phyloP scores from a whole-genome alignment of 306 rosid species.

The Dalbergia cultrata region DNA sequence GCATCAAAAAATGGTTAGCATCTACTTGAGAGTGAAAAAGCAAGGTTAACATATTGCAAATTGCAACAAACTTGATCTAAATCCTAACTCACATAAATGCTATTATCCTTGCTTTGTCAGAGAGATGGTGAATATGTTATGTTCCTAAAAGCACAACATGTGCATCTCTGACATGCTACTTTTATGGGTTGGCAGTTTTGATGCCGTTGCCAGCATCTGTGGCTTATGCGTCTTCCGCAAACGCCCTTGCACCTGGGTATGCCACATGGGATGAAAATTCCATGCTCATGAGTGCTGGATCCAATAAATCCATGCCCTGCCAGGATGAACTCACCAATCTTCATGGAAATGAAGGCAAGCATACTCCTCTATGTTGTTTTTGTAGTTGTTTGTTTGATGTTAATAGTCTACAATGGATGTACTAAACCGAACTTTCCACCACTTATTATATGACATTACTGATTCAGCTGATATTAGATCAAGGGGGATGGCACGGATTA shows the following conservation, averaged over 20 bases:
- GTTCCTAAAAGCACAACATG: not conserved
- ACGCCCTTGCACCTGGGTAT: slow-evolving; percentile 56
- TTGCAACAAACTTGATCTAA: too few relatives aligned
- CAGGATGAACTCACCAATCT: slow-evolving; percentile 62
- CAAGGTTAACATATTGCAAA: too few relatives aligned
- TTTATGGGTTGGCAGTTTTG: slow-evolving; percentile 61
- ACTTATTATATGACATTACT: slow-evolving; percentile 54
- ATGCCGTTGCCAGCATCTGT: slow-evolving; percentile 72
- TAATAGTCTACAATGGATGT: slow-evolving; percentile 34
- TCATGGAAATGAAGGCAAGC: slow-evolving; percentile 71
- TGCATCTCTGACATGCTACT: slow-evolving; percentile 36
- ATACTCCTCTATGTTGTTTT: slow-evolving; percentile 5
- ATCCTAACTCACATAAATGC: too few relatives aligned
- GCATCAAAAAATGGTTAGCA: slow-evolving; percentile 76
- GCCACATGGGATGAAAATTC: slow-evolving; percentile 75
- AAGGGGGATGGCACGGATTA: slow-evolving; percentile 58
- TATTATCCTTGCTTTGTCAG: too few relatives aligned
- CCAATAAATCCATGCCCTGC: slow-evolving; percentile 47
- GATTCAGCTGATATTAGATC: slow-evolving; percentile 84
- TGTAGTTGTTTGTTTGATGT: slow-evolving; percentile 13
- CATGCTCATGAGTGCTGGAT: slow-evolving; percentile 54
- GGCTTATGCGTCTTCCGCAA: slow-evolving; percentile 67
- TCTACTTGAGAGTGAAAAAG: slow-evolving; percentile 17
- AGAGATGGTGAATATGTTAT: not conserved
- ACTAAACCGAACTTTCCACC: slow-evolving; percentile 55